Evolutionary conservation across 148 eudicot species (phyloP), one percentile per base, ranked within the genome.

Genomic region (Silene uniflora): DNA sequence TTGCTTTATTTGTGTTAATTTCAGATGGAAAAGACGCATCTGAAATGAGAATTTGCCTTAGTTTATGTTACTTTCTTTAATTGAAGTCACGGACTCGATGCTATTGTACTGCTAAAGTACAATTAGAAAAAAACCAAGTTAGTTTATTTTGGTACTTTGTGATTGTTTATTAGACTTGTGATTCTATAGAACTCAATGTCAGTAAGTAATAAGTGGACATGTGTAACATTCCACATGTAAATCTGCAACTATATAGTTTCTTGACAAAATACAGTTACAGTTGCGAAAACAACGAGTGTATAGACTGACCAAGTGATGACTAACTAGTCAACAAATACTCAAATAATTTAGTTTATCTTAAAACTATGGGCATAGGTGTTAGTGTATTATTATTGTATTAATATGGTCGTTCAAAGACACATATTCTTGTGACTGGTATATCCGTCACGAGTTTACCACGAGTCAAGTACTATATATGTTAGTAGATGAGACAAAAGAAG

Each of bases 131-230:
- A 32, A 63, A 39, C 60, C 25, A 66, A 59, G 77, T 78, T 69
- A 6, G 44, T 39, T 39, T 0, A 39, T 6, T 39, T 76, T 82
- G 79, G 73, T 79, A 69, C 77, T 79, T 74, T 66, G 66, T 84
- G 76, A 78, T 68, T 76, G 82, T 76, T 64, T 69, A 66, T 64
- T 69, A 66, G 81, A 69, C 85, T 82, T 84, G 84, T 84, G 87
- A 84, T 74, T 75, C 80, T 56, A 35, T 62, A 63, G 76, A 73
- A 77, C 74, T 77, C 67, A 73, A 67, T 74, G 78, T 44, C 24
- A 56, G 35, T 21, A 73, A 62, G 10, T 46, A 64, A 74, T 72
- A 49, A 76, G 75, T 71, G 66, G 63, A 47, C 19, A 23, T 23
- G n/a, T 64, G 61, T 65, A 56, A 70, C 65, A 32, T 32, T 68